Percentiles rank a stretch among this genome's conserved stretches.
phyloP scores from a whole-genome alignment of 2,329 filamentous ascomycete species.

The Fusarium guadeloupense region DNA sequence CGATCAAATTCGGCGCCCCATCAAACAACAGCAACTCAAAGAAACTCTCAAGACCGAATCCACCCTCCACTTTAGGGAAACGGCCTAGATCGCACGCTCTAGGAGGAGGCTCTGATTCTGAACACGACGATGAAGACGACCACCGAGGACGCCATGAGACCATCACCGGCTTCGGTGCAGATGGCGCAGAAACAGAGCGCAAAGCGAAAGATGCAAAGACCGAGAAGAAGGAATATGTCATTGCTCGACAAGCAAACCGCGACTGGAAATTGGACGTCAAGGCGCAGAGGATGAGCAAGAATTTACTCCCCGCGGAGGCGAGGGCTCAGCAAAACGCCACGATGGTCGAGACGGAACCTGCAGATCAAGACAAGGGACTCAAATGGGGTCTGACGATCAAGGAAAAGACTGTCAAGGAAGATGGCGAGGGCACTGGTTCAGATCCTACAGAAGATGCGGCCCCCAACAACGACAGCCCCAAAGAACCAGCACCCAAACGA shows the following conservation, averaged over 20 bases:
- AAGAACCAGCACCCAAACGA: slow-evolving; percentile 16
- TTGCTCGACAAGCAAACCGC: slow-evolving; percentile 65
- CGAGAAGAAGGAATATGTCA: slow-evolving; percentile 60
- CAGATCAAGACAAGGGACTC: slow-evolving; percentile 62
- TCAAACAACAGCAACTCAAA: slow-evolving; percentile 43
- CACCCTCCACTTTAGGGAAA: slow-evolving; percentile 59
- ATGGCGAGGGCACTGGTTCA: slow-evolving; percentile 48
- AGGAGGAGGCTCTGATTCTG: slow-evolving; percentile 55
- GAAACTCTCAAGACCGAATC: slow-evolving; percentile 47
- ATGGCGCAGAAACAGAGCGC: slow-evolving; percentile 54
- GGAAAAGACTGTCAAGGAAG: slow-evolving; percentile 64
- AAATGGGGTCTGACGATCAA: slow-evolving; percentile 63
- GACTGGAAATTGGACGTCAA: slow-evolving; percentile 69
- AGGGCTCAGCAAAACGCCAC: slow-evolving; percentile 53
- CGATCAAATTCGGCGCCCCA: slow-evolving; percentile 57
- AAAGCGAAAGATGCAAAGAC: slow-evolving; percentile 43
- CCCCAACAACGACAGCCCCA: slow-evolving; percentile 6
- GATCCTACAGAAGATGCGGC: slow-evolving; percentile 10
- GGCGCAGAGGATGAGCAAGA: slow-evolving; percentile 60
- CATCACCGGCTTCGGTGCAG: slow-evolving; percentile 61
- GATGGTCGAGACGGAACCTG: slow-evolving; percentile 47
- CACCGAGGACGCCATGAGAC: slow-evolving; percentile 52
- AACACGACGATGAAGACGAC: slow-evolving; percentile 48
- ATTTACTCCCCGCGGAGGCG: slow-evolving; percentile 66
- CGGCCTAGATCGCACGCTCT: slow-evolving; percentile 56